Evolutionary conservation across 2,329 filamentous ascomycete species (phyloP).

Genomic region (Trichoderma gracile): DNA sequence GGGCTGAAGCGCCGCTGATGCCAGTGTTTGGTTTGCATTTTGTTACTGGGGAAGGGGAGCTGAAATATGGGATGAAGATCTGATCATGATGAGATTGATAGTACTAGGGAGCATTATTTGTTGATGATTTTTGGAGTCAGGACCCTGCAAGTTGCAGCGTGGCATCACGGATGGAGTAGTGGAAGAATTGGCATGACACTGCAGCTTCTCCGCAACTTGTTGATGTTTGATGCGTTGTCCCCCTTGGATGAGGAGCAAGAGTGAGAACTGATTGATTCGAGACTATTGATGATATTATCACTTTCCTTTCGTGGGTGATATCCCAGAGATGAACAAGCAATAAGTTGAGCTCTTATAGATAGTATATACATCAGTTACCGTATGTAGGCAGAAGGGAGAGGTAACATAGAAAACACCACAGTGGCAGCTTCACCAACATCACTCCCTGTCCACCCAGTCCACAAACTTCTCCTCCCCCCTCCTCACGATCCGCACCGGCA

Average conservation of each 20-base stretch:
- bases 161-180: conserved; percentile 2
- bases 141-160: not conserved
- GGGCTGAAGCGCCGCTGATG: conserved; percentile 19
- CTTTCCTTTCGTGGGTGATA: too few relatives aligned
- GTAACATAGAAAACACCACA: too few relatives aligned
- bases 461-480: conserved; percentile 71
- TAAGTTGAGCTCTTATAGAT: not conserved
- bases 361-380: too few relatives aligned
- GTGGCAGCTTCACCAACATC: too few relatives aligned
- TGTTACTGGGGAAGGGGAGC: too few relatives aligned
- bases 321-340: too few relatives aligned
- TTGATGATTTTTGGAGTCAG: not conserved
- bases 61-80: not conserved
- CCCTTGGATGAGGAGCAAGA: not conserved
- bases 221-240: not conserved
- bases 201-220: conserved; percentile 9
- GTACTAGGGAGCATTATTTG: too few relatives aligned
- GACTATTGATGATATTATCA: too few relatives aligned
- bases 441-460: conserved; percentile 35
- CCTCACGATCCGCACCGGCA: conserved; percentile 68
- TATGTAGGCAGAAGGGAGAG: too few relatives aligned
- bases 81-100: too few relatives aligned
- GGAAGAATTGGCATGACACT: conserved; percentile 1
- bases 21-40: not conserved
- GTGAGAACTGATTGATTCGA: too few relatives aligned